Conservation (phyloP, 305 asterid species). For the Caryopteris hybrid region DNA sequence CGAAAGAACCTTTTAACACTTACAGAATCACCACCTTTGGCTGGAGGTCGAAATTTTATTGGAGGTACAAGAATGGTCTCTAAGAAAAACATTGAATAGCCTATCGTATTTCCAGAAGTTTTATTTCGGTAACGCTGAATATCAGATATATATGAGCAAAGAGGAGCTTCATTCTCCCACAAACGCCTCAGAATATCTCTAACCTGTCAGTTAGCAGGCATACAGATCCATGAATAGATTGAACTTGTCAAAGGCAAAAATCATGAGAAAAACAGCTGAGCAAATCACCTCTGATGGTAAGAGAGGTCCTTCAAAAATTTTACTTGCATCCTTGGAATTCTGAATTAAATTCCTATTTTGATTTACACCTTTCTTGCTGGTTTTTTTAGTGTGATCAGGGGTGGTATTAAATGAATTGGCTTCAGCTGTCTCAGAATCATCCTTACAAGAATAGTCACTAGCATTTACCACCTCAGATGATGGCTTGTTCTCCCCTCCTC, state of each 20-base stretch:
- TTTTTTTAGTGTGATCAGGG: slow-evolving; percentile 34
- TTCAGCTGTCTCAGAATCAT: slow-evolving; percentile 46
- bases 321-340: slow-evolving; percentile 32
- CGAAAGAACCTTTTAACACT: slow-evolving; percentile 28
- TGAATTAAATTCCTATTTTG: slow-evolving; percentile 19
- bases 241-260: slow-evolving; percentile 7
- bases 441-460: slow-evolving; percentile 34
- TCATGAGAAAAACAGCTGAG: slow-evolving; percentile 5
- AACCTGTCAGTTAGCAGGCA: slow-evolving; percentile 49
- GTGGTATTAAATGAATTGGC: slow-evolving; percentile 30
- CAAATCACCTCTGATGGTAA: slow-evolving; percentile 74
- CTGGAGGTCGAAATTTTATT: slow-evolving; percentile 82
- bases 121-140: slow-evolving; percentile 51
- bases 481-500: slow-evolving; percentile 39
- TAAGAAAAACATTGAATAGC: slow-evolving; percentile 73
- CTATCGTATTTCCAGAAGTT: slow-evolving; percentile 31
- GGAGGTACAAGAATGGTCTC: slow-evolving; percentile 77
- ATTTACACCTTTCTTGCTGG: slow-evolving; percentile 16
- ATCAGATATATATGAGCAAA: slow-evolving; percentile 70
- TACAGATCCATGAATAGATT: slow-evolving; percentile 12
- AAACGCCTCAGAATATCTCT: slow-evolving; percentile 54
- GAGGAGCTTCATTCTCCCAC: slow-evolving; percentile 83
- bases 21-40: slow-evolving; percentile 84
- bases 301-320: slow-evolving; percentile 48
- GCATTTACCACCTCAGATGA: slow-evolving; percentile 60